Evolutionary conservation across 257 asterid species (phyloP), one percentile per base, ranked within the genome.

Genomic region (Euphrasia confusa): DNA sequence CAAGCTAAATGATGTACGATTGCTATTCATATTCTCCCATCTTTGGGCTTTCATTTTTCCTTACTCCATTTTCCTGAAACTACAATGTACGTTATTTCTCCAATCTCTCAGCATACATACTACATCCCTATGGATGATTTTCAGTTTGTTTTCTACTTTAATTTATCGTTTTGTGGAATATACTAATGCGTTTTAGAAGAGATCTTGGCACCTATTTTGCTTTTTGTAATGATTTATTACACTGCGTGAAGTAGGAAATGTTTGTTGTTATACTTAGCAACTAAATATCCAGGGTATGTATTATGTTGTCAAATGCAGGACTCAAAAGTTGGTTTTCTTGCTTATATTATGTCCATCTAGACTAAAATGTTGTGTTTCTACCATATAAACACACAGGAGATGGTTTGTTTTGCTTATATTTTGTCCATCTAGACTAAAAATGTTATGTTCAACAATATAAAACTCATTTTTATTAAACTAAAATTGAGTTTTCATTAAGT

Each of bases 1-100:
- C 78, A 48, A 54, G 71, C 72, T 80, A 80, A 82, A 49, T 63
- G 68, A 54, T 54, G 44, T 42, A 30, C 54, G 4, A 42, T 30
- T 47, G 60, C 56, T 50, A n/a, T 30, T n/a, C 65, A 5, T 4
- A 10, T 44, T 44, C 54, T 58, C 50, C 68, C 40, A 35, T 35
- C 40, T 10, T 45, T 3, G 7, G 11, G 52, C 7, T 45, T 45
- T 45, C 1, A 0, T 0, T 45, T 45, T 45, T 45, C 17, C 13
- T 45, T 45, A 45, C 52, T 45, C 52, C 17, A 4, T 45, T 45
- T 45, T 45, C 17, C 15, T 45, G 52, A 45, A 45, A 12, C n/a
- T 12, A 45, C 52, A 44, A 10, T 45, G 52, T 45, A 12, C 7
- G 17, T 12, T 45, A 45, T 45, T 45, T 10, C 52, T 3, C 4